Percentiles rank a stretch among this genome's conserved stretches.
phyloP scores from a whole-genome alignment of 179 eudicot genomes.

The Corrigiola litoralis region DNA sequence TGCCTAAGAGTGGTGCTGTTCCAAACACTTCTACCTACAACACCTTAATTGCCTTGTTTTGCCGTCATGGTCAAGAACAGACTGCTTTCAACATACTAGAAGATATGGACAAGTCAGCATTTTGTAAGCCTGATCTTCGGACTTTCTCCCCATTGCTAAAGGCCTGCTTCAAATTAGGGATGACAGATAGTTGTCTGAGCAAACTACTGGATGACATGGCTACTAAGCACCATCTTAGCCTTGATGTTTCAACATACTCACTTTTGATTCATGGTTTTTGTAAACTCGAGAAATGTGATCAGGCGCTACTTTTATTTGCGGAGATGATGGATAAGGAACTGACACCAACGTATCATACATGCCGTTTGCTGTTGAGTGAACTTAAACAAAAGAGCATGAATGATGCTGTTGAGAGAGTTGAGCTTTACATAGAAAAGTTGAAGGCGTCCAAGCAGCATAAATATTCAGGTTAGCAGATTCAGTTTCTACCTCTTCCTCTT shows the following conservation, averaged over 20 bases:
- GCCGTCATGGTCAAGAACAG: slow-evolving; percentile 45
- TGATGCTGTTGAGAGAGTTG: slow-evolving; percentile 60
- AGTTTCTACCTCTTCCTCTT: neutral
- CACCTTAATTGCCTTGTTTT: slow-evolving; percentile 68
- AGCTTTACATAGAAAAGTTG: slow-evolving; percentile 45
- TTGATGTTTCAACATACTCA: slow-evolving; percentile 60
- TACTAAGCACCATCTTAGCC: slow-evolving; percentile 71
- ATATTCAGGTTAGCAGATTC: slow-evolving; percentile 17
- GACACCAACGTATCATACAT: slow-evolving; percentile 57
- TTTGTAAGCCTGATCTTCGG: slow-evolving; percentile 72
- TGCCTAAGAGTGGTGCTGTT: slow-evolving; percentile 44
- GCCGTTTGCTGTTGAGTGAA: slow-evolving; percentile 58
- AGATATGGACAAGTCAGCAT: slow-evolving; percentile 43
- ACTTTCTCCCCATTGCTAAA: slow-evolving; percentile 82
- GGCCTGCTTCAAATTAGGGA: slow-evolving; percentile 50
- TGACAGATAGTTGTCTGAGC: slow-evolving; percentile 33
- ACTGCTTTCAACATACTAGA: slow-evolving; percentile 48
- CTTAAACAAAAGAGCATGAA: slow-evolving; percentile 42
- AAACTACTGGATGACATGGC: slow-evolving; percentile 58
- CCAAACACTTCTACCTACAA: slow-evolving; percentile 82
- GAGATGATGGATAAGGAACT: slow-evolving; percentile 68
- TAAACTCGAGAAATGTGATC: slow-evolving; percentile 45
- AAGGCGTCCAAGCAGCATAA: slow-evolving; percentile 26
- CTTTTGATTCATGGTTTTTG: slow-evolving; percentile 86
- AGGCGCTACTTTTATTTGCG: slow-evolving; percentile 64